A percentile compares a stretch with the other conserved stretches of the same genome.
These are phyloP conservation scores for Exophiala phaeomuriformis DNA, from an alignment of 2,329 filamentous ascomycete species.

Conservation along the genomic window DNA sequence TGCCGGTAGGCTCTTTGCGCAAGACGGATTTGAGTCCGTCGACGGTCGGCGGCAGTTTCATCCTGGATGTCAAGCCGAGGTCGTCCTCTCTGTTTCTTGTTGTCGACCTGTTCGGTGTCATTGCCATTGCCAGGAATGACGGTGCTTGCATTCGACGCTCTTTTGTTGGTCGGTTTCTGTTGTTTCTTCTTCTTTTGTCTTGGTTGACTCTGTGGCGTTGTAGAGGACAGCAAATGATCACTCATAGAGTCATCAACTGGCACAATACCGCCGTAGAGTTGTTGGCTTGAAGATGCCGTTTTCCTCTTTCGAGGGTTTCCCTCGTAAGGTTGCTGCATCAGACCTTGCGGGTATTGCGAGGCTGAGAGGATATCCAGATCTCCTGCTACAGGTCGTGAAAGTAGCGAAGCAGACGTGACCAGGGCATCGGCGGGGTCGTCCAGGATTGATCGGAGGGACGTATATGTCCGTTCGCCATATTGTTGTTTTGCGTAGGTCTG, in stretches of 20 bases:
- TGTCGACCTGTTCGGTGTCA: constrained; percentile 12
- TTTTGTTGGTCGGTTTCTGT: constrained; percentile 1
- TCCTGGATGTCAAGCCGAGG: constrained; percentile 70
- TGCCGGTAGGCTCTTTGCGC: constrained; percentile 78
- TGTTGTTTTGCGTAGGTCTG: constrained; percentile 8
- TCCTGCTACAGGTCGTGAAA: constrained; percentile 4
- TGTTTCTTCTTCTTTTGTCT: constrained; percentile 11
- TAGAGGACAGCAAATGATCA: constrained; percentile 12
- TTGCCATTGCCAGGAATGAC: neutral
- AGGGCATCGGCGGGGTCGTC: constrained; percentile 16
- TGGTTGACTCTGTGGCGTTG: constrained; percentile 8
- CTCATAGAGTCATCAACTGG: neutral
- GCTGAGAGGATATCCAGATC: constrained; percentile 22
- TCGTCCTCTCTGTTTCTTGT: constrained; percentile 52
- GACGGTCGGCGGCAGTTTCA: constrained; percentile 70
- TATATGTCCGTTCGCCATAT: constrained; percentile 13
- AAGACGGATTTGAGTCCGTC: constrained; percentile 77
- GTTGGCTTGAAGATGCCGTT: constrained; percentile 4
- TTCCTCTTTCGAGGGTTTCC: constrained; percentile 17
- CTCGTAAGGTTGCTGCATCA: constrained; percentile 18
- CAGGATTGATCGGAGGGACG: constrained; percentile 16
- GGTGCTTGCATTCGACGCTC: neutral
- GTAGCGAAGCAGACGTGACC: neutral
- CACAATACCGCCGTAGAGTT: constrained; percentile 16
- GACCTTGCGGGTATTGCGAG: constrained; percentile 17